Percentiles rank a stretch among this genome's conserved stretches.
Evolutionary conservation across 169 alveolate genomes (phyloP).

Genomic region (Babesia ovata): DNA sequence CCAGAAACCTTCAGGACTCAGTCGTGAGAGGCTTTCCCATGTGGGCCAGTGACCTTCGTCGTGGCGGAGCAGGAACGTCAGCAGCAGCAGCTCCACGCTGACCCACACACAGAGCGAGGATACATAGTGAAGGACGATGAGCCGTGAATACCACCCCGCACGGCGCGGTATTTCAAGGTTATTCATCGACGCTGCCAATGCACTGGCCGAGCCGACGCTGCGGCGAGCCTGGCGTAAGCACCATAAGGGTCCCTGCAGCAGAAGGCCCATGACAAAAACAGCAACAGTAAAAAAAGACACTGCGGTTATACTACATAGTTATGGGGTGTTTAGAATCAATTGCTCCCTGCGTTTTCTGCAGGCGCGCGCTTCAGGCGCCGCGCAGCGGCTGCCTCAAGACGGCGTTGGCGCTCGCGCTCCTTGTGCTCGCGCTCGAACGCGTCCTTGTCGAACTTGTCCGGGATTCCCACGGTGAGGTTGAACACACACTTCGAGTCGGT

Average conservation of each 20-base stretch:
- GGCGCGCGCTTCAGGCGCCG: conserved; percentile 38
- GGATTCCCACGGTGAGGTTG: conserved; percentile 76
- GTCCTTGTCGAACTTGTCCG: conserved; percentile 68
- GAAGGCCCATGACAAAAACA: neutral
- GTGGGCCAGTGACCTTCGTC: conserved; percentile 18
- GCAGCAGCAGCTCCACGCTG: conserved; percentile 26
- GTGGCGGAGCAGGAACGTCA: conserved; percentile 20
- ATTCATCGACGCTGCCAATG: conserved; percentile 17
- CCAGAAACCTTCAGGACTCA: conserved; percentile 8
- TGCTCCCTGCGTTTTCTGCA: neutral
- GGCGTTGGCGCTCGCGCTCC: conserved; percentile 64
- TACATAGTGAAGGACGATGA: conserved; percentile 22
- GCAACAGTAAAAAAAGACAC: neutral
- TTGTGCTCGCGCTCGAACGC: conserved; percentile 45
- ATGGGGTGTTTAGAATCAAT: too few relatives aligned
- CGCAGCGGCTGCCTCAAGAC: conserved; percentile 55
- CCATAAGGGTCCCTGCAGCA: neutral
- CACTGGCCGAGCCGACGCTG: neutral
- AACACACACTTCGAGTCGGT: conserved; percentile 64
- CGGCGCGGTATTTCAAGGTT: neutral
- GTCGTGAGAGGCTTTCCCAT: neutral
- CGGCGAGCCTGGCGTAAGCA: neutral
- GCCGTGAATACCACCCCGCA: conserved; percentile 25
- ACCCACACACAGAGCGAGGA: conserved; percentile 30
- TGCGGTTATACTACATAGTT: too few relatives aligned